Evolutionary conservation across 78 protist genomes (phyloP).

Genomic region (Dictyostelium citrinum): DNA sequence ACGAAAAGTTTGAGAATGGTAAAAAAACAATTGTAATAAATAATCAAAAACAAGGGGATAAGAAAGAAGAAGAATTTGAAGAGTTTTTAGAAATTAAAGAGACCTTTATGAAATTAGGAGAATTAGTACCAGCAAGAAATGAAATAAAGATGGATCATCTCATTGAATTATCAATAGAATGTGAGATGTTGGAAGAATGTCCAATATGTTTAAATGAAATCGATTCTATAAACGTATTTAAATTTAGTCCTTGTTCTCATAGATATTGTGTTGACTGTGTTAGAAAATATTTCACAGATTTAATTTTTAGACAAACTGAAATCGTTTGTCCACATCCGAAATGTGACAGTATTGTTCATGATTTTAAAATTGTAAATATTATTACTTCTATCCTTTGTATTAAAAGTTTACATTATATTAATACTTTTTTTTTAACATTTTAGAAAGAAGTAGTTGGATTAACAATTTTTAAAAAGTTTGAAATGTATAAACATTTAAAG

Average conservation of each 20-base stretch:
- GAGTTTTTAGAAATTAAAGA: not conserved
- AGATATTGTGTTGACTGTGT: constrained; percentile 24
- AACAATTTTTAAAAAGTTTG: not conserved
- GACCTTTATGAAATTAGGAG: not conserved
- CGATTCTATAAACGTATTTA: not conserved
- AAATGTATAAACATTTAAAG: not conserved
- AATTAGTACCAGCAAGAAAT: not conserved
- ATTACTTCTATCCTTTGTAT: too few species aligned
- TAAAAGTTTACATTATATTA: not conserved
- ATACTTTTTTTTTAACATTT: not conserved
- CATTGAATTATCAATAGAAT: not conserved
- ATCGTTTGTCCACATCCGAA: constrained; percentile 26
- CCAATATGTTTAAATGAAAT: constrained; percentile 32
- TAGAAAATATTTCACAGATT: constrained; percentile 16
- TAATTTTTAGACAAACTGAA: constrained; percentile 18
- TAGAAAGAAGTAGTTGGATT: not conserved
- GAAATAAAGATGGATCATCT: not conserved
- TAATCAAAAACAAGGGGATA: not conserved
- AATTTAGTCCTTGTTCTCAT: constrained; percentile 19
- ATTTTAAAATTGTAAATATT: not conserved
- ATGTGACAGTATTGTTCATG: not conserved
- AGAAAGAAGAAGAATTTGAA: not conserved
- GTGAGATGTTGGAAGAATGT: constrained; percentile 23
- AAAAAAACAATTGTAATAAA: not conserved
- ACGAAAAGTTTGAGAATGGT: not conserved